Conservation (phyloP, 306 rosid species). For the Trifolium fragiferum region DNA sequence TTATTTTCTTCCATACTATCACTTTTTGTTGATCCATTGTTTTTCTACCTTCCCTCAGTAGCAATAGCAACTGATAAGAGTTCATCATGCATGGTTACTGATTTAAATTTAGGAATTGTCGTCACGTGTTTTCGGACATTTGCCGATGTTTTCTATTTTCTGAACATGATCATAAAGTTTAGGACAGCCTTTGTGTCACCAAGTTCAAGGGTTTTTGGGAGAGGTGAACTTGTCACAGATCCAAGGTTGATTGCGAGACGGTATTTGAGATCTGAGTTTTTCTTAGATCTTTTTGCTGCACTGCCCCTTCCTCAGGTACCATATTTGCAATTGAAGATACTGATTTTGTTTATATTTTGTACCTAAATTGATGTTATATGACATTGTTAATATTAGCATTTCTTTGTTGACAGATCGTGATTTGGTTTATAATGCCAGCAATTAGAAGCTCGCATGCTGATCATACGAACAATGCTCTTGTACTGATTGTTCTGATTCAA, state of each 20-base stretch:
- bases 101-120: conserved; percentile 72
- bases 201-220: conserved; percentile 86
- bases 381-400: conserved; percentile 3
- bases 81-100: conserved; percentile 72
- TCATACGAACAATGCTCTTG: conserved; percentile 79
- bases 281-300: conserved; percentile 76
- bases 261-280: conserved; percentile 74
- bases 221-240: conserved; percentile 91
- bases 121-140: conserved; percentile 79
- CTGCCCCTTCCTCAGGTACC: conserved; percentile 96
- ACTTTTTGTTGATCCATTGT: conserved; percentile 83
- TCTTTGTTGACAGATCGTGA: conserved; percentile 69
- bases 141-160: conserved; percentile 74
- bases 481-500: conserved; percentile 79
- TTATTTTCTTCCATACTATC: conserved; percentile 71
- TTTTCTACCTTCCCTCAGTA: conserved; percentile 80
- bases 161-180: conserved; percentile 74
- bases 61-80: conserved; percentile 42
- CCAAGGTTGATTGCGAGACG: conserved; percentile 62
- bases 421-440: conserved; percentile 89
- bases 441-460: conserved; percentile 75
- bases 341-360: conserved; percentile 9
- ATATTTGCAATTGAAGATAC: background rate
- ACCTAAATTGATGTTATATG: conserved; percentile 9
- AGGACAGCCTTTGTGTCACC: conserved; percentile 86